phyloP scores from a whole-genome alignment of 2,329 filamentous ascomycete genomes.

The Decorospora gaudefroyi region DNA sequence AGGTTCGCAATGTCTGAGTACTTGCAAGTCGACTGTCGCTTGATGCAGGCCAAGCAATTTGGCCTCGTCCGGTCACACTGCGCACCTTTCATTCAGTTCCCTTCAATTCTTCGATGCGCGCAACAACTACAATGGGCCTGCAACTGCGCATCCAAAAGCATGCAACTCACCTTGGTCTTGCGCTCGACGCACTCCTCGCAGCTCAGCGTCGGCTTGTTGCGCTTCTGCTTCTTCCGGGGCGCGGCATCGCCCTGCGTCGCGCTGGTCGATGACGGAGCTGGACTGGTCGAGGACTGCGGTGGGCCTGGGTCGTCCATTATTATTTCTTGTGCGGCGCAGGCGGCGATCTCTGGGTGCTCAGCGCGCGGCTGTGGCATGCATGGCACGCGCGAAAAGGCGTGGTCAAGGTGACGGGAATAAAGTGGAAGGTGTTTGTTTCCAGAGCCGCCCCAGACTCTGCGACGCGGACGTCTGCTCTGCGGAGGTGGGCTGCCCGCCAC shows the following conservation, averaged over 20 bases:
- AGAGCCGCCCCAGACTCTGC: slow-evolving; percentile 19
- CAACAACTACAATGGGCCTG: not conserved
- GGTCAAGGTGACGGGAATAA: slow-evolving; percentile 37
- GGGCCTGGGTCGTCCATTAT: too few species aligned
- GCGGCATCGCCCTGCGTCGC: slow-evolving; percentile 35
- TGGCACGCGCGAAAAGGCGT: slow-evolving; percentile 27
- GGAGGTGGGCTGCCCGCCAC: slow-evolving; percentile 14
- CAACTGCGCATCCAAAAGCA: not conserved
- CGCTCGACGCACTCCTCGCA: slow-evolving; percentile 80
- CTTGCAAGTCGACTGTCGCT: slow-evolving; percentile 73
- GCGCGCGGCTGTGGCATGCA: slow-evolving; percentile 26
- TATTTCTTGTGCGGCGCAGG: slow-evolving; percentile 13
- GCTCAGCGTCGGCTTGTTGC: slow-evolving; percentile 80
- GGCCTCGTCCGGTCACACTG: slow-evolving; percentile 77
- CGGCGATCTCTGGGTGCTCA: too few species aligned
- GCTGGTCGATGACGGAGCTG: slow-evolving; percentile 21
- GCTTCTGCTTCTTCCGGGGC: slow-evolving; percentile 74
- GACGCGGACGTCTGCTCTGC: slow-evolving; percentile 16
- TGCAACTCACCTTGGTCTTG: slow-evolving; percentile 71
- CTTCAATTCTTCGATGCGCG: not conserved
- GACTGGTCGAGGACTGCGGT: slow-evolving; percentile 28
- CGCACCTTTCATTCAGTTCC: slow-evolving; percentile 17
- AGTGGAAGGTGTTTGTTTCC: slow-evolving; percentile 27
- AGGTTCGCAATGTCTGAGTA: slow-evolving; percentile 78
- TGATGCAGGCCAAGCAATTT: slow-evolving; percentile 63